Evolutionary conservation across 2,329 filamentous ascomycete species (phyloP), one percentile per base, ranked within the genome.

Genomic region (Pseudopyrenochaeta lycopersici): DNA sequence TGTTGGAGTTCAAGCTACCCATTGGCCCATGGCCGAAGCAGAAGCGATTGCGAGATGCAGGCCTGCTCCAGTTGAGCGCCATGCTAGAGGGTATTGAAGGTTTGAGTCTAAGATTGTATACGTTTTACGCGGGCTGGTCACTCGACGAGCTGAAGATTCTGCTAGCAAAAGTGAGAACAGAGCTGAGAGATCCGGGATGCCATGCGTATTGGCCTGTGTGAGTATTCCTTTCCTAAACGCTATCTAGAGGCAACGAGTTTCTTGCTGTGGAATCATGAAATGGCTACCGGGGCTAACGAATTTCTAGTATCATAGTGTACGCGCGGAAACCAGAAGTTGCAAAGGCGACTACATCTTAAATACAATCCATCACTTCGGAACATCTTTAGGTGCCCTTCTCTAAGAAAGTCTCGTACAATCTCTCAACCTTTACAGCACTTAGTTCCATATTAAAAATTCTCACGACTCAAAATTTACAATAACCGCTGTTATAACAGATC

Each of bases 131-230:
- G 7, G 64, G 64, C 10, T 70, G 66, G 68, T 62, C 51, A 3
- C 36, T 61, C 2, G 66, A 70, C 1, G 70, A 71, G 54, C 30
- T 71, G 40, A 52, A 71, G 47, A 67, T 80, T 3, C 71, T 81
- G 42, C 61, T 72, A 30, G 64, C 64, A 0, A 65, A 67, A 39
- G 65, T 68, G 2, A 46, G 67, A 20, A 56, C 56, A 11, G 72
- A 76, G 41, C 30, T 74, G 43, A 66, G 67, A 43, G 66, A 58
- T 36, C 52, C 62, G 46, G 61, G 63, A 18, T 66, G 64, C 42
- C 68, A 71, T 51, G 52, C 66, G 41, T 71, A 67, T 57, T 70
- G 63, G 67, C 66, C 69, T 18, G 32, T 70, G 68, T 72, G 47
- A 68, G 68, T 68, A 4, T 43, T 12, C 18, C 20, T 6, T 14